Percentiles rank a stretch among this genome's conserved stretches.
Evolutionary conservation across 768 basidiomycete genomes (phyloP).

Genomic region (Amanita pseudoporphyria): DNA sequence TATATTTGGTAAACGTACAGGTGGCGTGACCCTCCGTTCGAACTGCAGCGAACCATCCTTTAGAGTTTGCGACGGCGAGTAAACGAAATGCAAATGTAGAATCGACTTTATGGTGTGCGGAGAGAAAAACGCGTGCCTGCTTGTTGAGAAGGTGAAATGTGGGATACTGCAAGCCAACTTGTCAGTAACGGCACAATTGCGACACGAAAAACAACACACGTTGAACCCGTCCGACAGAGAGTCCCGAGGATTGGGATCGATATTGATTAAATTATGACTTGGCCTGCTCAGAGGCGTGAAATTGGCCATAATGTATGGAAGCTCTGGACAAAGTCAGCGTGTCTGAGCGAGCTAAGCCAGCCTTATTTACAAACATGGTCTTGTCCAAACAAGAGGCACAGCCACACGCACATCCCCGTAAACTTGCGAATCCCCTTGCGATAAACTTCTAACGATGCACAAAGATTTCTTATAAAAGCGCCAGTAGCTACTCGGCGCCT

Average conservation of each 20-base stretch:
- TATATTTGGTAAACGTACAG: conserved; percentile 3
- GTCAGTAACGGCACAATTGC: conserved; percentile 5
- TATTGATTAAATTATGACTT: conserved; percentile 24
- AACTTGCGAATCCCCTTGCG: background rate
- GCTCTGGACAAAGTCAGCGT: background rate
- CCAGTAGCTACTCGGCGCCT: background rate
- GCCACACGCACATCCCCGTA: too few relatives aligned
- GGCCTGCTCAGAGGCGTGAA: conserved; percentile 30
- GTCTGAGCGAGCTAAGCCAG: background rate
- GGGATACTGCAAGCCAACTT: conserved; percentile 29
- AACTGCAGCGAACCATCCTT: conserved; percentile 66
- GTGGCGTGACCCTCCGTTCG: conserved; percentile 19
- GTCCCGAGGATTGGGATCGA: conserved; percentile 28
- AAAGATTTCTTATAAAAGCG: background rate
- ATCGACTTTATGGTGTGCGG: conserved; percentile 37
- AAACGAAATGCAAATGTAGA: conserved; percentile 35
- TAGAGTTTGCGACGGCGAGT: conserved; percentile 49
- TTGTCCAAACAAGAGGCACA: background rate
- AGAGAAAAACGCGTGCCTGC: conserved; percentile 54
- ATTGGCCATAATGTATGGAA: conserved; percentile 19
- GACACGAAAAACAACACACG: conserved; percentile 20
- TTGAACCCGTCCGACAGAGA: conserved; percentile 35
- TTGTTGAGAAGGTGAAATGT: conserved; percentile 46
- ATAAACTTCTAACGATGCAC: background rate
- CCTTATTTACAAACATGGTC: background rate